These are phyloP conservation scores for Mycosarcoma mackinlayi DNA, from an alignment of 1,284 basidiomycete species.

Conservation along the genomic window DNA sequence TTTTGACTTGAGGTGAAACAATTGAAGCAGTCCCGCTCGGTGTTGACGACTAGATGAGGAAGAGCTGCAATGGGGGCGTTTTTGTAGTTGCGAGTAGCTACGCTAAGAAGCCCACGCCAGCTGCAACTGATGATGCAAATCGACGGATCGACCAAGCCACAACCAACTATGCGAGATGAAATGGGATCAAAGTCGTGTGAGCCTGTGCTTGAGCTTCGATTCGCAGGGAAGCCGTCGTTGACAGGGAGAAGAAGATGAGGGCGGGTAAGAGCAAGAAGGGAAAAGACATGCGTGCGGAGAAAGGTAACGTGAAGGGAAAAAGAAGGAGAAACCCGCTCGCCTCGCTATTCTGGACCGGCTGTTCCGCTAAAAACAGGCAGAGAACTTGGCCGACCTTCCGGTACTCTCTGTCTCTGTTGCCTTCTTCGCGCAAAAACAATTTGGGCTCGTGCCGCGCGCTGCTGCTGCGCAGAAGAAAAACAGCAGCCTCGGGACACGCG, in stretches of 20 bases:
- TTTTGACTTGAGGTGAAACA: too few relatives aligned
- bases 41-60: too few relatives aligned
- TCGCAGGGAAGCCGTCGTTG: neutral
- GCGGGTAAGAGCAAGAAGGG: neutral
- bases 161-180: neutral
- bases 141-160: constrained; percentile 7
- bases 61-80: too few relatives aligned
- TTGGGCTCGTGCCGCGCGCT: too few relatives aligned
- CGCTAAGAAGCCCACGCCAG: neutral
- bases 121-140: neutral
- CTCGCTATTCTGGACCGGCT: neutral
- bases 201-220: neutral
- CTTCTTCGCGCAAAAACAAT: neutral
- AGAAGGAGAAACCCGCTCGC: neutral
- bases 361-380: neutral
- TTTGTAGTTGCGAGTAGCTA: neutral
- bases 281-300: neutral
- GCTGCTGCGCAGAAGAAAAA: constrained; percentile 1
- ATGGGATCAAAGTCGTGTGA: neutral
- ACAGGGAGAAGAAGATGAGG: neutral
- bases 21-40: neutral
- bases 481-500: constrained; percentile 1
- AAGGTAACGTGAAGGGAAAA: neutral
- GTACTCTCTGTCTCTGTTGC: neutral
- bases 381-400: constrained; percentile 1